Evolutionary conservation across 2,329 filamentous ascomycete genomes (phyloP), one percentile per base, ranked within the genome.

Genomic region (Trichoderma koningiopsis): DNA sequence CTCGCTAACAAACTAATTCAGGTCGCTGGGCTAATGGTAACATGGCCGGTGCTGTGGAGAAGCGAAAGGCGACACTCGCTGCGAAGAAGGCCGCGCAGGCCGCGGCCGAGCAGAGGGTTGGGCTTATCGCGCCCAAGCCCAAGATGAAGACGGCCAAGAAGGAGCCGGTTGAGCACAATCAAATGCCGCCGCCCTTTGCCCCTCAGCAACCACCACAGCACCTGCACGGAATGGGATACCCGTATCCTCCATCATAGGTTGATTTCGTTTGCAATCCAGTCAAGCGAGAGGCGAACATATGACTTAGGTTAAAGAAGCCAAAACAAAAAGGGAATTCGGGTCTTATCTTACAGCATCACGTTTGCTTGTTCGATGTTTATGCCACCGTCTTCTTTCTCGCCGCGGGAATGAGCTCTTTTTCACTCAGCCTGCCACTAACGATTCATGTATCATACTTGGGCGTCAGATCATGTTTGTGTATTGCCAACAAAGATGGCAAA

Each of bases 11-110:
- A 49, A 49, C 11, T 19, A 47, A 60, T 52, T 13, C 72, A 87
- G 86, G 84, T 71, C 85, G 87, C 69, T 89, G 87, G 87, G 84
- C 85, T 58, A 87, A 86, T 35, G 87, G 87, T 22, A 86, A 86
- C 63, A 89, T 89, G 87, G 82, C 83, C 13, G 83, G 81, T 16
- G 87, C 87, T n/a, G 87, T 88, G 61, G 84, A 86, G 72, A 88
- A 88, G 75, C 83, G 86, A 64, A 88, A 88, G 73, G 86, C 85
- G 2, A 89, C 87, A 0, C 83, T 89, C 8, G 87, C 86, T 2
- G 84, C 84, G 2, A 89, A 89, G 77, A 88, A 88, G 78, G 82
- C 82, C 16, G 81, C 81, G 27, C 83, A 85, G 69, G 83, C 78
- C 4, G 81, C 80, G 7, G 76, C 78, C 43, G 80, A 81, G 65